These are phyloP conservation scores for Thermothielavioides terrestris DNA, from an alignment of 495 filamentous ascomycete genomes.

Conservation along the genomic window DNA sequence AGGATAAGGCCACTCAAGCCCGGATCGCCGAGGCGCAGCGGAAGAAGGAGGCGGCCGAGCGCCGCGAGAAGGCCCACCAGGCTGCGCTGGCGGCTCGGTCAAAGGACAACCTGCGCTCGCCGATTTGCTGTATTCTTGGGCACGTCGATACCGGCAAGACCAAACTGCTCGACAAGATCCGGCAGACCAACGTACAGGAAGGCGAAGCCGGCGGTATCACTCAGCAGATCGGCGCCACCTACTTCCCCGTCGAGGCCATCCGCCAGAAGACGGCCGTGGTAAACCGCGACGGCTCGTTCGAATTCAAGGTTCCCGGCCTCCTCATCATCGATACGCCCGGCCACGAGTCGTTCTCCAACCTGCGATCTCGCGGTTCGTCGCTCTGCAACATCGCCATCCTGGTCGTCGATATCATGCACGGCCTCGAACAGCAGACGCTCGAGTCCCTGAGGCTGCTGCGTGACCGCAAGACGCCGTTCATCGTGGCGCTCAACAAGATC, in stretches of 20 bases:
- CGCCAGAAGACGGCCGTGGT: slow-evolving; percentile 85
- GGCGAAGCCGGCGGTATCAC: slow-evolving; percentile 99
- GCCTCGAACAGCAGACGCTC: slow-evolving; percentile 93
- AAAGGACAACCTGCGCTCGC: slow-evolving; percentile 88
- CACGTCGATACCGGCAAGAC: slow-evolving; percentile 99
- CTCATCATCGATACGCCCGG: slow-evolving; percentile 97
- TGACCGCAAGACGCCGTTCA: slow-evolving; percentile 94
- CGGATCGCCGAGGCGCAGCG: slow-evolving; percentile 59
- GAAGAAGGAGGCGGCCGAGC: slow-evolving; percentile 86
- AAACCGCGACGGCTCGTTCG: slow-evolving; percentile 81
- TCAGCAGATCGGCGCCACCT: slow-evolving; percentile 99
- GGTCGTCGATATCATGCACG: slow-evolving; percentile 99
- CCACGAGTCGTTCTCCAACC: slow-evolving; percentile 99
- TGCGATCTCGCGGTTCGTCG: slow-evolving; percentile 90
- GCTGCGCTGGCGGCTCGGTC: slow-evolving; percentile 87
- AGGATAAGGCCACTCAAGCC: slow-evolving; percentile 61
- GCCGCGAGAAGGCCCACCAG: slow-evolving; percentile 79
- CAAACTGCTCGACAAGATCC: slow-evolving; percentile 96
- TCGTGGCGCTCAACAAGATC: slow-evolving; percentile 98
- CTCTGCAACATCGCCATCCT: slow-evolving; percentile 99
- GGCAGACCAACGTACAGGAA: slow-evolving; percentile 98
- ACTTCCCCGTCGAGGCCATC: slow-evolving; percentile 95
- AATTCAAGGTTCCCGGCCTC: slow-evolving; percentile 96
- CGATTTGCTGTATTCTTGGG: slow-evolving; percentile 98
- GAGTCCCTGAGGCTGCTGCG: slow-evolving; percentile 93